Conservation (phyloP, 768 basidiomycete genomes). For the Collybia mongolica region DNA sequence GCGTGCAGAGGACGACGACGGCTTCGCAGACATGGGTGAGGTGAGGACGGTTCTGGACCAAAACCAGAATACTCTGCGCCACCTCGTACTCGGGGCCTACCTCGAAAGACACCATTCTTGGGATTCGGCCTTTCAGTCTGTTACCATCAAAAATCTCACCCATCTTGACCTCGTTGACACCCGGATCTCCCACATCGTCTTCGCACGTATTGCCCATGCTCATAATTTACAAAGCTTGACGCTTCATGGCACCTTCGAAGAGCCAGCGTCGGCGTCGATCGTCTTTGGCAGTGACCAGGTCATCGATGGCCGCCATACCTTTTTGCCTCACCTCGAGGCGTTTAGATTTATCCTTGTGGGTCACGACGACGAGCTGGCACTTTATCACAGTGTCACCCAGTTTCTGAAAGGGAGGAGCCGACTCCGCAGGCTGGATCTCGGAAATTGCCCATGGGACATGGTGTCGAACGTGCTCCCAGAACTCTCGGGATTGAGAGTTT, state of each 20-base stretch:
- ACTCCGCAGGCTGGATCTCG: conserved; percentile 58
- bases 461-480: conserved; percentile 50
- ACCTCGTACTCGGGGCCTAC: conserved; percentile 70
- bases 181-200: conserved; percentile 60
- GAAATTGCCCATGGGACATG: conserved; percentile 66
- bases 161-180: conserved; percentile 73
- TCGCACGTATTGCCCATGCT: conserved; percentile 62
- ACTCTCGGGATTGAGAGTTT: conserved; percentile 48
- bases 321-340: conserved; percentile 59
- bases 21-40: conserved; percentile 69
- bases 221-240: conserved; percentile 61
- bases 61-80: conserved; percentile 54
- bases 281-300: conserved; percentile 64
- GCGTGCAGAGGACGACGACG: conserved; percentile 69
- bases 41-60: conserved; percentile 62
- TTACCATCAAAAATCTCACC: conserved; percentile 63
- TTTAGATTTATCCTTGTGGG: conserved; percentile 67
- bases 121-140: conserved; percentile 63
- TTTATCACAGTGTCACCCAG: conserved; percentile 55
- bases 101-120: conserved; percentile 63
- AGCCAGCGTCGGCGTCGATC: conserved; percentile 53
- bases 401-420: conserved; percentile 49
- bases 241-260: conserved; percentile 64
- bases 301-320: conserved; percentile 54
- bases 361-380: conserved; percentile 50